A percentile compares a stretch with the other conserved stretches of the same genome.
Evolutionary conservation across 306 rosid species (phyloP).

Genomic region (Prunus mume): DNA sequence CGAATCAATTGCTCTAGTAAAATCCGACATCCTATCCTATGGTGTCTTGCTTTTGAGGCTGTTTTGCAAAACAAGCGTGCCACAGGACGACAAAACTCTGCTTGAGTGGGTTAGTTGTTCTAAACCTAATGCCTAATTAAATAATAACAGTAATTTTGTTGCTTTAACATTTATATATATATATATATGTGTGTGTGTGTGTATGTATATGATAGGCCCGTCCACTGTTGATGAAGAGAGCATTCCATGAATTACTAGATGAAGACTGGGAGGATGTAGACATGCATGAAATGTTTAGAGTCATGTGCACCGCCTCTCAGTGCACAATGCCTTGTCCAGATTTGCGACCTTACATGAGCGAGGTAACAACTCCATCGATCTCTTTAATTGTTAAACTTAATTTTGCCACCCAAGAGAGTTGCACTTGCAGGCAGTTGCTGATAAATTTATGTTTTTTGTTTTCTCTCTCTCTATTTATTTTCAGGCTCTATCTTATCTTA

Average conservation of each 20-base stretch:
- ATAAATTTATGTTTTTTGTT: too few species aligned
- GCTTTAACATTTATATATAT: neutral
- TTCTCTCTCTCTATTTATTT: neutral
- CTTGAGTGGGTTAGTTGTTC: slow-evolving; percentile 23
- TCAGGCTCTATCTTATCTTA: slow-evolving; percentile 24
- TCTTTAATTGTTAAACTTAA: too few species aligned
- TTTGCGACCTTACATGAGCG: slow-evolving; percentile 16
- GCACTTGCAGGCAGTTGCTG: neutral
- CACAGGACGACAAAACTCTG: slow-evolving; percentile 11
- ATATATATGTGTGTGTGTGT: neutral
- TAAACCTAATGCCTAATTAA: neutral
- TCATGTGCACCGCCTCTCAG: slow-evolving; percentile 17
- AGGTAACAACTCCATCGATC: slow-evolving; percentile 4
- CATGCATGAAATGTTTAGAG: slow-evolving; percentile 21
- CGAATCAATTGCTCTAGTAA: slow-evolving; percentile 13
- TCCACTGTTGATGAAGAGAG: slow-evolving; percentile 22
- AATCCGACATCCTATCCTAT: slow-evolving; percentile 18
- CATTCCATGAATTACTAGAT: slow-evolving; percentile 22
- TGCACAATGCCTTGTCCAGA: slow-evolving; percentile 21
- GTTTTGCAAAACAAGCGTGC: slow-evolving; percentile 23
- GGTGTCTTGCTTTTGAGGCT: slow-evolving; percentile 32
- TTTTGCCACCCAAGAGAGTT: too few species aligned
- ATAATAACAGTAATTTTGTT: neutral
- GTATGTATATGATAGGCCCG: slow-evolving; percentile 13
- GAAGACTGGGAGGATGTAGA: slow-evolving; percentile 16